Evolutionary conservation across 768 basidiomycete species (phyloP).

Genomic region (Lentinula boryana): DNA sequence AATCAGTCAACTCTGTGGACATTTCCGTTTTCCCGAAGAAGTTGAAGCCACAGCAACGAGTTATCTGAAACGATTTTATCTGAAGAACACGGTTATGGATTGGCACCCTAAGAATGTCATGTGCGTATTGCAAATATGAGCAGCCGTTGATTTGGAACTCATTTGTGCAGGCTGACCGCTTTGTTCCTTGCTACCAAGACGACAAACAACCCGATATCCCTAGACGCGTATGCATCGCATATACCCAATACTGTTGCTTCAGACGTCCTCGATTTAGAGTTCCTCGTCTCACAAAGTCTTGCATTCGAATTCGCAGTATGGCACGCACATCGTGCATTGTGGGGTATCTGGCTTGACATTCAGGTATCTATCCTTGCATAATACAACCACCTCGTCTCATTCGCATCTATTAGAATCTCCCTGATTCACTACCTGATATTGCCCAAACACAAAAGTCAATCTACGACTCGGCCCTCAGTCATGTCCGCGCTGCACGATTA

Average conservation of each 20-base stretch:
- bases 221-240: slow-evolving; percentile 77
- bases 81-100: slow-evolving; percentile 98
- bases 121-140: slow-evolving; percentile 37
- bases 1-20: slow-evolving; percentile 77
- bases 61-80: slow-evolving; percentile 95
- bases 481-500: slow-evolving; percentile 75
- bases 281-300: slow-evolving; percentile 91
- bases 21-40: slow-evolving; percentile 85
- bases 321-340: slow-evolving; percentile 84
- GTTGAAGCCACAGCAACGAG: slow-evolving; percentile 89
- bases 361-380: slow-evolving; percentile 44
- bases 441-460: slow-evolving; percentile 32
- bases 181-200: slow-evolving; percentile 96
- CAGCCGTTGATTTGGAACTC: not conserved
- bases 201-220: slow-evolving; percentile 86
- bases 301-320: slow-evolving; percentile 92
- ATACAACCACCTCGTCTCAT: not conserved
- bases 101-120: slow-evolving; percentile 99
- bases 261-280: slow-evolving; percentile 92
- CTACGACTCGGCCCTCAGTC: slow-evolving; percentile 60
- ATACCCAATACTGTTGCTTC: slow-evolving; percentile 77
- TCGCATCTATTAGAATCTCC: slow-evolving; percentile 41
- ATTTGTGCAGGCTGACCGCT: slow-evolving; percentile 73
- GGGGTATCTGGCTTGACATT: slow-evolving; percentile 84
- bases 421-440: slow-evolving; percentile 41